These are phyloP conservation scores for Nemania sp. DNA, from an alignment of 2,329 filamentous ascomycete species.

Conservation along the genomic window DNA sequence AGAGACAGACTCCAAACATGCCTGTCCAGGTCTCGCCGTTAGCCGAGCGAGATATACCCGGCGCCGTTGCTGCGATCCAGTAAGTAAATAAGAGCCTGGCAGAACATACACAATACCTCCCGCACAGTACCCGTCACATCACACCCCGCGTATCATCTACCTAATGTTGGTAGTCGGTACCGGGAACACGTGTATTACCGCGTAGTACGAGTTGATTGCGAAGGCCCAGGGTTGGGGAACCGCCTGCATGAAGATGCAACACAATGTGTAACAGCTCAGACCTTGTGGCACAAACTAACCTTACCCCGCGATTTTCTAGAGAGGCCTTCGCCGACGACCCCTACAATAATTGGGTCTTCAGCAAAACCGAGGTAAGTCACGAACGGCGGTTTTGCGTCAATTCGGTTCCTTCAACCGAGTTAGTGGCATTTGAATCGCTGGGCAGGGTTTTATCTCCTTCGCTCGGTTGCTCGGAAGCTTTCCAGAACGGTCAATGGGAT, in stretches of 20 bases:
- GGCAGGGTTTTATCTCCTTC: slow-evolving; percentile 15
- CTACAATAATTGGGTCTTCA: slow-evolving; percentile 42
- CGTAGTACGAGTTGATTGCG: background rate
- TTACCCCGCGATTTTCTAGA: slow-evolving; percentile 22
- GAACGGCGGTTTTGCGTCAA: background rate
- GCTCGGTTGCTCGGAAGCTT: slow-evolving; percentile 23
- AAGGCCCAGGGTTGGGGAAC: too few relatives aligned
- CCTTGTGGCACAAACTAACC: slow-evolving; percentile 28
- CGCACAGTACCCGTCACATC: too few relatives aligned
- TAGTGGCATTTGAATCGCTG: slow-evolving; percentile 3
- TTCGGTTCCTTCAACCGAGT: slow-evolving; percentile 10
- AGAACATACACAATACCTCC: too few relatives aligned
- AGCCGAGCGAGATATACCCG: slow-evolving; percentile 38
- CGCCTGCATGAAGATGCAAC: too few relatives aligned
- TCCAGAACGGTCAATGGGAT: slow-evolving; percentile 17
- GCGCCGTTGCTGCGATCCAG: slow-evolving; percentile 39
- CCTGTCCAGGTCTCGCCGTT: slow-evolving; percentile 34
- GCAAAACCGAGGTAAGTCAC: slow-evolving; percentile 36
- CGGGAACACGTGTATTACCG: too few relatives aligned
- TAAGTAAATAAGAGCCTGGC: slow-evolving; percentile 25
- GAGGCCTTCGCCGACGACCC: slow-evolving; percentile 40
- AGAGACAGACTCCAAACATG: slow-evolving; percentile 26
- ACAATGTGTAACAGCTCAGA: background rate
- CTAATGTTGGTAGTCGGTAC: too few relatives aligned
- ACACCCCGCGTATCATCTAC: background rate